Evolutionary conservation across 108 stramenopile genomes (phyloP), one percentile per base, ranked within the genome.

Genomic region (Cyclostephanos tholiformis): DNA sequence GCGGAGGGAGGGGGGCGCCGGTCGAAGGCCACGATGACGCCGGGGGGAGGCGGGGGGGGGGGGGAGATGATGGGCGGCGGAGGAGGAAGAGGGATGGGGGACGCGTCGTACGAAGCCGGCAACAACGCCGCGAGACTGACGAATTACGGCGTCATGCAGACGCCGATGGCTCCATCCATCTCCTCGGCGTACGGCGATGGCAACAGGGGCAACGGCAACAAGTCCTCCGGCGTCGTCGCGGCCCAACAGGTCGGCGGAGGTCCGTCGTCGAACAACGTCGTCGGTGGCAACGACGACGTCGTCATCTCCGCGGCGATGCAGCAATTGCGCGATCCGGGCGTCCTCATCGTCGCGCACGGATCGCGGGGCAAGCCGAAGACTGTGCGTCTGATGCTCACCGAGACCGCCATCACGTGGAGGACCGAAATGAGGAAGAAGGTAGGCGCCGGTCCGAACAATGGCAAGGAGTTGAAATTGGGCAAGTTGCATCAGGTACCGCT

Each of bases 401-500:
- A 94, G 84, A 74, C 65, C 22, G 86, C 92, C 70, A 89, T 94
- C 52, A 88, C 90, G 44, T 94, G 92, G 92, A 73, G 90, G 36
- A 94, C 92, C 22, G 92, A 94, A 77, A 91, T 88, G 51, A 80
- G 87, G 41, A 89, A 90, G 60, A 91, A 88, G 74, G 82, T 76
- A n/a, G n/a, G n/a, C n/a, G n/a, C n/a, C 64, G 60, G 25, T 14
- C n/a, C 71, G 2, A 25, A 60, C 36, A 49, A 22, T 17, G 35
- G 22, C 25, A 79, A 74, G 27, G 74, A 79, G 23, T 32, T 75
- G 6, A 93, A 93, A 77, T 67, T 94, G 82, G 90, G 92, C 19
- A 94, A 94, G 63, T 55, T 91, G 65, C 92, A 94, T 50, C 90
- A 91, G 74, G 92, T 94, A 26, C 92, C 90, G 0, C 70, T 94